Conservation (phyloP, 1,284 basidiomycete species). For the Irpex lacteus region DNA sequence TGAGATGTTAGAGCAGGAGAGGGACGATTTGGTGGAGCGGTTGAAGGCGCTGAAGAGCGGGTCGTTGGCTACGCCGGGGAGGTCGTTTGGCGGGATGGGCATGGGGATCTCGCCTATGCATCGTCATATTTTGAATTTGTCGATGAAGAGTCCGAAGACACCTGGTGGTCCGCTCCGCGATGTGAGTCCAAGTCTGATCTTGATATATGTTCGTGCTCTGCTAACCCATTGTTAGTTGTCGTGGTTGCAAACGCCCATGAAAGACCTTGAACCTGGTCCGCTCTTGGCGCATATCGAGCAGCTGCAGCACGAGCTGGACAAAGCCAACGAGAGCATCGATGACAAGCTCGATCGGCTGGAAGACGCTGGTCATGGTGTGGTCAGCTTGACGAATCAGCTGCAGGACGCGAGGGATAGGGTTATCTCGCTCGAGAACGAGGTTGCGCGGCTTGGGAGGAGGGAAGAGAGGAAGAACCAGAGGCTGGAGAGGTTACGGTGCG, state of each 20-base stretch:
- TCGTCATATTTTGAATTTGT: slow-evolving; percentile 65
- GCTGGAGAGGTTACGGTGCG: slow-evolving; percentile 57
- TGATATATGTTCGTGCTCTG: background rate
- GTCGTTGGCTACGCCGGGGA: slow-evolving; percentile 49
- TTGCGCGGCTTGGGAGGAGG: slow-evolving; percentile 55
- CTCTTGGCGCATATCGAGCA: slow-evolving; percentile 63
- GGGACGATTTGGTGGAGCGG: slow-evolving; percentile 68
- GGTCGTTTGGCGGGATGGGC: slow-evolving; percentile 36
- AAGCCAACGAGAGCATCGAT: slow-evolving; percentile 79
- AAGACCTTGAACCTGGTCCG: slow-evolving; percentile 51
- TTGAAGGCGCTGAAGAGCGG: slow-evolving; percentile 56
- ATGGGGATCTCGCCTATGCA: slow-evolving; percentile 71
- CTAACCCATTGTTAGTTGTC: slow-evolving; percentile 54
- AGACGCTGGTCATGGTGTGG: slow-evolving; percentile 69
- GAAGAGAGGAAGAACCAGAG: slow-evolving; percentile 63
- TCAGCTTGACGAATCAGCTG: slow-evolving; percentile 66
- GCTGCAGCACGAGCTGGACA: slow-evolving; percentile 68
- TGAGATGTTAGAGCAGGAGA: slow-evolving; percentile 72
- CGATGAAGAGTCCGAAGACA: slow-evolving; percentile 65
- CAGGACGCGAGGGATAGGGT: slow-evolving; percentile 65
- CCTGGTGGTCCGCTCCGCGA: slow-evolving; percentile 76
- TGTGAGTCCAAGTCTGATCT: slow-evolving; percentile 40
- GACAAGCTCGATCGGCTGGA: slow-evolving; percentile 82
- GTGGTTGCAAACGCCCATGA: slow-evolving; percentile 61
- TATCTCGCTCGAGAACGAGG: slow-evolving; percentile 60